Base-by-base conservation (phyloP, 768 basidiomycete species). In the Boletus subparvulus region DNA sequence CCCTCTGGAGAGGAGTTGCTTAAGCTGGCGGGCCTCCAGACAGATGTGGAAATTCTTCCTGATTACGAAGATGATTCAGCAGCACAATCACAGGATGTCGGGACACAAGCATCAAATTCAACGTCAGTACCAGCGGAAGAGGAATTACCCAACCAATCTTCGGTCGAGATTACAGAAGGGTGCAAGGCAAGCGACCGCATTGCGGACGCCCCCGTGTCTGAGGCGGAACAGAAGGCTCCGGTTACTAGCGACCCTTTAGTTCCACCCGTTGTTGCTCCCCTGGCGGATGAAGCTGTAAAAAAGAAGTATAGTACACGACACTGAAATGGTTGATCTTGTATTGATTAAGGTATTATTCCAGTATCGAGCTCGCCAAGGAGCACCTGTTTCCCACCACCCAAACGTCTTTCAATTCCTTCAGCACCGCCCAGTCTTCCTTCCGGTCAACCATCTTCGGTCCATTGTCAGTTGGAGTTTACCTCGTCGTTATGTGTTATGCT, bases 371-470 rank as follows among this genome's bases (percentile, higher is more conserved):
- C 16, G 78, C 75, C 3, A 80, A 77, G 60, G 75, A 80, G 30
- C 77, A 73, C 7, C 56, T 82, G n/a, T 81, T 82, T 62, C 81
- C 80, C n/a, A 67, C 73, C 11, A 61, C 64, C 8, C 61, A 65
- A 33, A 57, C 64, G 33, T 47, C 64, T 58, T 50, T 61, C 52
- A 48, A 49, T 52, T 48, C 66, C 52, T 65, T 69, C 55, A 53
- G 41, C n/a, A 26, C 62, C 1, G 11, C 51, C 16, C 54, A 72
- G 4, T 63, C 66, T 9, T 83, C 81, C 72, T 80, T 74, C 55
- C 72, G 73, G 37, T 75, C 81, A n/a, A 87, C 86, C 1, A 87
- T 88, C 28, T 88, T 88, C 61, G 85, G 84, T 21, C 83, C 84
- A 50, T 66, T 86, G 86, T 86, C 52, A 62, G 85, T 74, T 55